Evolutionary conservation across 2,329 filamentous ascomycete species (phyloP).

Genomic region (Cladosporium colombiae): DNA sequence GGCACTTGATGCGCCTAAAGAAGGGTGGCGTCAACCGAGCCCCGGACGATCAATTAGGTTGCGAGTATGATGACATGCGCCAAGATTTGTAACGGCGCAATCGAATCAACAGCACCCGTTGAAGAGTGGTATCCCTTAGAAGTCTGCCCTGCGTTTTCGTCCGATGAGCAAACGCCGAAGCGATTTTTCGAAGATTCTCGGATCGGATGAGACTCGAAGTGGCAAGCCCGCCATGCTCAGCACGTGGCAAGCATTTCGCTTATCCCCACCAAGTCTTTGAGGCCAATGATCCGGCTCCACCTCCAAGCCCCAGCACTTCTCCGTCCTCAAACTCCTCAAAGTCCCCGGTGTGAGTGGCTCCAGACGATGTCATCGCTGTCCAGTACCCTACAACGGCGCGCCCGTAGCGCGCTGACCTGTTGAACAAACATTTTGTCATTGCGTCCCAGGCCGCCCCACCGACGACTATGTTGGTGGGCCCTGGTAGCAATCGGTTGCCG

Average conservation of each 20-base stretch:
- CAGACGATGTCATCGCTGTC: slow-evolving; percentile 20
- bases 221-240: slow-evolving; percentile 9
- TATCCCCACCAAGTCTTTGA: slow-evolving; percentile 17
- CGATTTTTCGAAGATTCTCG: background rate
- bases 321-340: slow-evolving; percentile 17
- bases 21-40: slow-evolving; percentile 11
- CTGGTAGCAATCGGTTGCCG: slow-evolving; percentile 14
- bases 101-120: slow-evolving; percentile 9
- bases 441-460: slow-evolving; percentile 5
- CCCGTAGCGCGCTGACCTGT: slow-evolving; percentile 10
- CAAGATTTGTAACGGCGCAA: slow-evolving; percentile 12
- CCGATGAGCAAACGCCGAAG: slow-evolving; percentile 18
- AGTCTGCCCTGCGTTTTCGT: slow-evolving; percentile 17
- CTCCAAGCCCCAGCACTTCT: slow-evolving; percentile 16
- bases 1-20: slow-evolving; percentile 7
- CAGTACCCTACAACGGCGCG: slow-evolving; percentile 7
- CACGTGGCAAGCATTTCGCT: slow-evolving; percentile 21
- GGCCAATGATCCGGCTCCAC: slow-evolving; percentile 11
- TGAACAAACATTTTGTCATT: slow-evolving; percentile 18
- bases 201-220: slow-evolving; percentile 4
- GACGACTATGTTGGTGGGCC: slow-evolving; percentile 10
- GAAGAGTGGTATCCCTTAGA: slow-evolving; percentile 8
- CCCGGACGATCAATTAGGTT: slow-evolving; percentile 13
- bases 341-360: slow-evolving; percentile 19
- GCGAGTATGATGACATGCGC: slow-evolving; percentile 12